Conservation (phyloP, 2,329 filamentous ascomycete species). For the Paracamarosporium sp. region DNA sequence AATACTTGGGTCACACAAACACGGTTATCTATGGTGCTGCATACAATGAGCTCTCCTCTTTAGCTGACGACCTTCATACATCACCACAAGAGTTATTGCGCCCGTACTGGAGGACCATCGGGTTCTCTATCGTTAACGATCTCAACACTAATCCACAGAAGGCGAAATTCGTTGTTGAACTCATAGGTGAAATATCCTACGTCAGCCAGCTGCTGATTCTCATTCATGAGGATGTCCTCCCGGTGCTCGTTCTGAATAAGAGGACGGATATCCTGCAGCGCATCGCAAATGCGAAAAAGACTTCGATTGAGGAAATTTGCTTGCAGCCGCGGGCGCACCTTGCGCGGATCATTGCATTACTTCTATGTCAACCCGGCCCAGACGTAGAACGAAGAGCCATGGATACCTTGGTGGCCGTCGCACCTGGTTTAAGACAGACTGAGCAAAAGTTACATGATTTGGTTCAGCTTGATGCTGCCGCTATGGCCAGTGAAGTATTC, state of each 20-base stretch:
- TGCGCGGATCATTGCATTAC: slow-evolving; percentile 63
- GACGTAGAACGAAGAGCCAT: slow-evolving; percentile 74
- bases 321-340: slow-evolving; percentile 64
- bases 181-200: slow-evolving; percentile 70
- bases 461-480: slow-evolving; percentile 75
- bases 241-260: slow-evolving; percentile 82
- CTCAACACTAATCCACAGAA: slow-evolving; percentile 82
- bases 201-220: slow-evolving; percentile 74
- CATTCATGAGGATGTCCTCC: slow-evolving; percentile 82
- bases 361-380: slow-evolving; percentile 66
- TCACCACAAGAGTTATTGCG: slow-evolving; percentile 75
- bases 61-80: slow-evolving; percentile 70
- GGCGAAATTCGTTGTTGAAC: slow-evolving; percentile 77
- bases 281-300: slow-evolving; percentile 73
- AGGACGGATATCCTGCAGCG: slow-evolving; percentile 79
- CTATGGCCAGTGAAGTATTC: slow-evolving; percentile 80
- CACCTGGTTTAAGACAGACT: slow-evolving; percentile 70
- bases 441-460: slow-evolving; percentile 69
- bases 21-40: slow-evolving; percentile 79
- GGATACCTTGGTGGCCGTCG: slow-evolving; percentile 71
- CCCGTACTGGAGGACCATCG: slow-evolving; percentile 88
- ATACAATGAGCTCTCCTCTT: slow-evolving; percentile 79
- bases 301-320: slow-evolving; percentile 66
- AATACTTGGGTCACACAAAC: slow-evolving; percentile 86
- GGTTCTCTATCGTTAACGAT: slow-evolving; percentile 82